Percentiles rank a stretch among this genome's conserved stretches.
phyloP scores from a whole-genome alignment of 1,284 basidiomycete genomes.

The Ceratobasidium theobromae region DNA sequence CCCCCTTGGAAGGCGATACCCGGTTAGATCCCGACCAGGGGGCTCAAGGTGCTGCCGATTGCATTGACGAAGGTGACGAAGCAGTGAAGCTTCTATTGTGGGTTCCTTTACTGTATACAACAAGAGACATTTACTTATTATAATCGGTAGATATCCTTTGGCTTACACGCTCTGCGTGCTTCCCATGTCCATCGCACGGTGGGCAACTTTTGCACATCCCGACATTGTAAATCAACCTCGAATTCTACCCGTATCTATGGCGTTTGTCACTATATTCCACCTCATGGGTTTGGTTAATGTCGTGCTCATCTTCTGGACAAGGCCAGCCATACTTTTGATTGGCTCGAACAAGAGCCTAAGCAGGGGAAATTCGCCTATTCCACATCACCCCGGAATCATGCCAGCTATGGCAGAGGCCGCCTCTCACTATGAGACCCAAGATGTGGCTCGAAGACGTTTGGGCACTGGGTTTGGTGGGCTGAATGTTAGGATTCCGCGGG shows the following conservation, averaged over 20 bases:
- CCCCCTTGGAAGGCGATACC: not conserved
- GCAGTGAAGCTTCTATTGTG: constrained; percentile 14
- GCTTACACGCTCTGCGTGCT: constrained; percentile 19
- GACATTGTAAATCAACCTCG: not conserved
- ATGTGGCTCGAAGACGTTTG: too few relatives aligned
- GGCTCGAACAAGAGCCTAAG: not conserved
- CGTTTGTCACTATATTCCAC: constrained; percentile 3
- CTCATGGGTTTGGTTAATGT: constrained; percentile 16
- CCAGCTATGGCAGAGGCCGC: too few relatives aligned
- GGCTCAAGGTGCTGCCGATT: not conserved
- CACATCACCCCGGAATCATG: too few relatives aligned
- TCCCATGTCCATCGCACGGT: constrained; percentile 16
- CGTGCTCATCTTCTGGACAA: not conserved
- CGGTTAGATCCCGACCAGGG: not conserved
- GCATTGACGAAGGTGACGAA: not conserved
- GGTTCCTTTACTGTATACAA: not conserved
- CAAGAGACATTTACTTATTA: not conserved
- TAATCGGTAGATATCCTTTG: not conserved
- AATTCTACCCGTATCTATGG: constrained; percentile 4
- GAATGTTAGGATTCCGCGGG: not conserved
- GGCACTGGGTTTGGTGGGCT: not conserved
- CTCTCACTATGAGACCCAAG: too few relatives aligned
- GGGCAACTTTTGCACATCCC: constrained; percentile 11
- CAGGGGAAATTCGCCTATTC: too few relatives aligned
- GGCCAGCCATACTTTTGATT: constrained; percentile 7